These are phyloP conservation scores for Fusarium tricinctum DNA, from an alignment of 2,329 filamentous ascomycete species.

Conservation along the genomic window DNA sequence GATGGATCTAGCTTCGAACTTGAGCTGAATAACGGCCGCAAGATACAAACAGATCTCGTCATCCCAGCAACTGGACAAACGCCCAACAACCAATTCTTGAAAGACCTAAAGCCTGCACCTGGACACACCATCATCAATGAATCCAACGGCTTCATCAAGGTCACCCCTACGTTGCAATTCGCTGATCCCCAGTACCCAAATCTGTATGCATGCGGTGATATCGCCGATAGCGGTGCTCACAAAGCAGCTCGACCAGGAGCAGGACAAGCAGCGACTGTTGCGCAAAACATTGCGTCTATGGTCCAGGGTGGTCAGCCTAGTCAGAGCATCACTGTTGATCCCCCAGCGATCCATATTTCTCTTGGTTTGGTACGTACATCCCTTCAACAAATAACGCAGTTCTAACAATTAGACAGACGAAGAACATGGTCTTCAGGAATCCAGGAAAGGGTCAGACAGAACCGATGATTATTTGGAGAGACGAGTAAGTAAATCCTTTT, in stretches of 20 bases:
- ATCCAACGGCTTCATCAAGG: slow-evolving; percentile 45
- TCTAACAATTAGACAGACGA: slow-evolving; percentile 29
- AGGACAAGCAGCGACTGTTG: slow-evolving; percentile 41
- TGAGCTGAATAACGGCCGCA: slow-evolving; percentile 43
- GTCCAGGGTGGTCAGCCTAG: slow-evolving; percentile 30
- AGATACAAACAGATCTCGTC: slow-evolving; percentile 41
- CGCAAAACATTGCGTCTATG: slow-evolving; percentile 45
- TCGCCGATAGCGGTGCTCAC: slow-evolving; percentile 48
- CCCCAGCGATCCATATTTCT: slow-evolving; percentile 45
- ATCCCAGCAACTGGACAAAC: slow-evolving; percentile 47
- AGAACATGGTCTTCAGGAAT: slow-evolving; percentile 48
- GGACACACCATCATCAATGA: slow-evolving; percentile 34
- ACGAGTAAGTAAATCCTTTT: slow-evolving; percentile 38
- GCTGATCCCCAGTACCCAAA: slow-evolving; percentile 44
- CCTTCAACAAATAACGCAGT: fast-evolving
- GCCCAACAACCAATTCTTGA: slow-evolving; percentile 48
- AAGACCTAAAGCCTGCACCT: slow-evolving; percentile 14
- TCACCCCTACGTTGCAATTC: slow-evolving; percentile 42
- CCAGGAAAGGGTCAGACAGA: slow-evolving; percentile 40
- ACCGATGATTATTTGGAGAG: slow-evolving; percentile 39
- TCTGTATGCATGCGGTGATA: slow-evolving; percentile 46
- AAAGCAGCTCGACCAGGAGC: slow-evolving; percentile 44
- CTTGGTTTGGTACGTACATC: slow-evolving; percentile 40
- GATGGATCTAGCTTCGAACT: slow-evolving; percentile 40
- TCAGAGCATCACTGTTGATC: slow-evolving; percentile 28